Base-by-base conservation (phyloP, 2,329 filamentous ascomycete species). In the Penicillium sp. region DNA sequence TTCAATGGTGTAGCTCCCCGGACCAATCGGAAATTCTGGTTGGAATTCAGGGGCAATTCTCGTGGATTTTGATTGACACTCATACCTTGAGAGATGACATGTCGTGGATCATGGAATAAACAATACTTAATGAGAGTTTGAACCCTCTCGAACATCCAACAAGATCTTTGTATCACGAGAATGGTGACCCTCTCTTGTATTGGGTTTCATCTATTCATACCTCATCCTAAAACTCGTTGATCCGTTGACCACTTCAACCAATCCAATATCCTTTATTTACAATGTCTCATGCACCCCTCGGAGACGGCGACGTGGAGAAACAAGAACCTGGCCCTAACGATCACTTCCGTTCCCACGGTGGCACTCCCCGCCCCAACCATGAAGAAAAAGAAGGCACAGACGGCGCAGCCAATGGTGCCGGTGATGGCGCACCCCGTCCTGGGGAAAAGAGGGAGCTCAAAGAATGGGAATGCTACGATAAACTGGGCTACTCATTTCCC, bases 401-500 rank as follows among this genome's bases (percentile, higher is more conserved):
- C 26, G 56, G 58, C 4, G 56, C 33, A 10, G 53, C 49, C 33
- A 42, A 65, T 56, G 62, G 62, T 44, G 42, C 28, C 28, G 38
- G 44, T 7, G 19, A 61, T 37, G 64, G 57, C 33, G 33, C 35
- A 17, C 22, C 47, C 17, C 19, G 61, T 42, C n/a, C 60, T 6
- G 65, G 63, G 50, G 47, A 50, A 0, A 77, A 72, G 56, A 51
- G 68, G 2, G 78, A 84, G 62, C 65, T 86, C 44, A 81, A 77
- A 2, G 82, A 84, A 63, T 78, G 79, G 30, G 86, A 89, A 65
- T 89, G 87, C 73, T 89, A 88, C 73, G 82, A 85, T 12, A 84
- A 90, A 73, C 80, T 91, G 1, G 88, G 87, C 53, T 91, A 83
- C 71, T 78, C 78, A 10, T 91, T 84, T 63, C 77, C 88, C 0